Base-by-base conservation (phyloP, 2,329 filamentous ascomycete species). In the Fusarium globosum region DNA sequence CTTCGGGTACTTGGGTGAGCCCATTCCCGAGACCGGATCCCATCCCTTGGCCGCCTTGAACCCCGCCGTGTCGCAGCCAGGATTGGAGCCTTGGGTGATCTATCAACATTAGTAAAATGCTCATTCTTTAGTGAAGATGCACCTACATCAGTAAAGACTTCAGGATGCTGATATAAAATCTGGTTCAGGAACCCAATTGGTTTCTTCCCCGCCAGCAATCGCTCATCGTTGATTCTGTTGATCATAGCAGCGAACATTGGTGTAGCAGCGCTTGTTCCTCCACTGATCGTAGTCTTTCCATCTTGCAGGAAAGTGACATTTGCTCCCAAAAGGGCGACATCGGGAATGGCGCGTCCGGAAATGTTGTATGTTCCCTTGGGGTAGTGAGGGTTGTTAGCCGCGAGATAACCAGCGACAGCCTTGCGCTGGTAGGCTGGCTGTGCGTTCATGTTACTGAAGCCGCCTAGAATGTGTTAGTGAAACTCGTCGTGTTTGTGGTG, bases 1-100 rank as follows among this genome's bases (percentile, higher is more conserved):
- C n/a, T 63, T 63, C 1, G 42, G 42, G 8, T 42, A 63, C 30
- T 63, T 60, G 6, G 61, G 61, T 0, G 61, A 60, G 7, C 61
- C 61, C 28, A 63, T 46, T 23, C 61, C 61, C 21, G 53, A 63
- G 14, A 63, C 61, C 3, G 61, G 61, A 41, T 63, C 61, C 61
- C 61, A 63, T 20, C 61, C 61, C 28, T 63, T 63, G 8, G 61
- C 61, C 13, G 61, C 61, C 13, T 63, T 42, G 15, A 63, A 63
- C 6, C 61, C 61, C 6, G 20, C n/a, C 1, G 3, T 63, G 8
- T n/a, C 61, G 7, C 61, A 63, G 14, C 61, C 61, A 18, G 61
- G 61, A 7, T 63, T 63, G 1, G 28, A 41, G 5, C 61, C 61
- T 7, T 61, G 36, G 2, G 53, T 63, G 7, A 63, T 63, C 61